These are phyloP conservation scores for Capsicum baccatum DNA, from an alignment of 257 asterid species.

Conservation along the genomic window DNA sequence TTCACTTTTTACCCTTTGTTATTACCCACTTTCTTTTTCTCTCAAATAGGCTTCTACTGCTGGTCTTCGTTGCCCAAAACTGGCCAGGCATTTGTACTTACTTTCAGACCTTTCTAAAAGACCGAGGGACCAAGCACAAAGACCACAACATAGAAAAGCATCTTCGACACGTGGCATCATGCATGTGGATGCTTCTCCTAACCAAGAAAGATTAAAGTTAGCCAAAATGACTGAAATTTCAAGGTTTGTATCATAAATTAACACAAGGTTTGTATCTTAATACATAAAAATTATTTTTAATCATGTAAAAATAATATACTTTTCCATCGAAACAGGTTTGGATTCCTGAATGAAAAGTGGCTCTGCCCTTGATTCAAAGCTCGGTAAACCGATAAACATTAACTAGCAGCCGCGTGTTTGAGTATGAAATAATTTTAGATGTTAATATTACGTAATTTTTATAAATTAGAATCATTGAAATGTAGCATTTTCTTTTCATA, in stretches of 20 bases:
- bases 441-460: no score
- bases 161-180: slow-evolving; percentile 24
- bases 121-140: background rate
- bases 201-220: background rate
- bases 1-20: background rate
- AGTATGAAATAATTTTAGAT: no score
- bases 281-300: no score
- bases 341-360: no score
- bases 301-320: no score
- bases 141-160: slow-evolving; percentile 23
- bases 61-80: background rate
- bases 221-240: background rate
- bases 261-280: no score
- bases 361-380: no score
- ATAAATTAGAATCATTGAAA: background rate
- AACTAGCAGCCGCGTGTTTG: no score
- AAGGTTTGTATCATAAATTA: background rate
- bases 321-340: no score
- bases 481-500: background rate
- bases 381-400: no score
- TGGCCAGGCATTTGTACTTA: background rate
- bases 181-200: background rate
- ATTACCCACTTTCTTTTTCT: background rate
- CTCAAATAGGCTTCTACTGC: background rate
- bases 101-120: background rate